Base-by-base conservation (phyloP, 169 alveolate genomes). In the Plasmodium blacklocki region DNA sequence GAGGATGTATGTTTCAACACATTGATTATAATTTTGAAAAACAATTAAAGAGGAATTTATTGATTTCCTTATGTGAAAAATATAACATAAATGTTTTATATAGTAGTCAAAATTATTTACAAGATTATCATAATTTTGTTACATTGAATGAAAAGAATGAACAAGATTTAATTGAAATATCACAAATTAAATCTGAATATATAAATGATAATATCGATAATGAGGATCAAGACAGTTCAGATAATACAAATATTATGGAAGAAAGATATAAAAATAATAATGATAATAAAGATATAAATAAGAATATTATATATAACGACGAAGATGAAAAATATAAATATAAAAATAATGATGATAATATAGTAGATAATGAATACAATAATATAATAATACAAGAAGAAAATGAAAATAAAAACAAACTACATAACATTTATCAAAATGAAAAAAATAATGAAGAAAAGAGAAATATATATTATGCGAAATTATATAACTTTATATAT, bases 1-100 rank as follows among this genome's bases (percentile, higher is more conserved):
- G 91, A 5, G 85, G 91, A 15, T 83, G 91, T 32, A 56, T 83
- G n/a, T 83, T 47, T 56, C 91, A 83, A 18, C 91, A 83, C 29
- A 83, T 83, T 60, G 63, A 83, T 63, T 83, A 83, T 49, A 63
- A 68, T 19, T 83, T 68, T 83, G 91, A 83, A 70, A 14, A 45
- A 52, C 32, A 70, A 45, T 59, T 70, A 59, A 83, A 83, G 60
- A 83, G 71, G 47, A 54, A 83, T 45, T 62, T 83, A 29, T 70
- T 83, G 19, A 67, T 50, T 18, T 59, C 74, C 56, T 70, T 83
- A 50, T 83, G 91, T 45, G 67, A 68, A 70, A 83, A 68, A 62
- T 83, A 83, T 47, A 83, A 83, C 15, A 67, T 83, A 83, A 8
- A 63, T 59, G 19, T 83, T 15, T 56, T 71, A 70, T 8, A 26